Evolutionary conservation across 2,329 filamentous ascomycete species (phyloP), one percentile per base, ranked within the genome.

Genomic region (Pseudogymnoascus sp.): DNA sequence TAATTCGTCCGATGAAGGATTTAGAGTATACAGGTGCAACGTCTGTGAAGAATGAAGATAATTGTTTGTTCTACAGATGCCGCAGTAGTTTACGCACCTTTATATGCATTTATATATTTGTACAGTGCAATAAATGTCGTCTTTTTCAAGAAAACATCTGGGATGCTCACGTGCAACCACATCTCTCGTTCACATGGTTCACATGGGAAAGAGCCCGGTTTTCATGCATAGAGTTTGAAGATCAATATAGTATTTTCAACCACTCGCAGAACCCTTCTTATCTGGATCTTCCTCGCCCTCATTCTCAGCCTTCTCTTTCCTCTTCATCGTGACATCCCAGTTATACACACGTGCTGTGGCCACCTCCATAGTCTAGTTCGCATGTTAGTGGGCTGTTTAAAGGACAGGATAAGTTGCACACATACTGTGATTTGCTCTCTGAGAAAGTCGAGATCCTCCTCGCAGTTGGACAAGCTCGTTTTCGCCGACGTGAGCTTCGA

Each of bases 271-370:
- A 12, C 71, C 70, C 62, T 68, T 69, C 67, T 73, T 75, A 54
- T 71, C 73, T 47, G 65, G 66, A 34, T 70, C 70, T 65, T 73
- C 73, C 45, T 70, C 65, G 4, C 69, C 72, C 18, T 76, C 86
- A 67, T 86, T 83, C 40, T 88, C 86, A 3, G 78, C 81, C 75
- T 92, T 95, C 66, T 96, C 92, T 80, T 96, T 97, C 70, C 95
- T 83, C 77, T 96, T 91, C 80, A 96, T 90, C 47, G 93, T 91
- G 4, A 99, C 92, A 72, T 99, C 95, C 93, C 95, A 97, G 77
- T 99, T 99, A 77, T 99, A 97, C n/a, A 99, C 93, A 68, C 95
- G 84, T 21, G 95, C 95, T 42, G 93, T 92, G 3, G 95, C 95
- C 36, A 99, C 95, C 77, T 99, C 95, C 80, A 99, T 88, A 0